Evolutionary conservation across 495 filamentous ascomycete species (phyloP).

Genomic region (Physcia stellaris): DNA sequence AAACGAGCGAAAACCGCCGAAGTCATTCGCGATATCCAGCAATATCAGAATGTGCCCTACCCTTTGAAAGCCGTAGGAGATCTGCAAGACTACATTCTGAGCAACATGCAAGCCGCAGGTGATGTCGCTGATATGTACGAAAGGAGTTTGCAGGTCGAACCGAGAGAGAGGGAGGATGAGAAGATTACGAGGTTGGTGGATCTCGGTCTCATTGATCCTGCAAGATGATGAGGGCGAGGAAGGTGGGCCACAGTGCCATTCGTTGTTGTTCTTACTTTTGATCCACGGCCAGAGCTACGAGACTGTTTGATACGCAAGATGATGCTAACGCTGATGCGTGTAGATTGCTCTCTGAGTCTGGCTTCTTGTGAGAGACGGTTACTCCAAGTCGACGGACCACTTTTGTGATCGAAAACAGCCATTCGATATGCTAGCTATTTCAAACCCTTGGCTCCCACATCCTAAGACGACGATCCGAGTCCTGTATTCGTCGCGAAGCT

Average conservation of each 20-base stretch:
- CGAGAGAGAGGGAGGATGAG: slow-evolving; percentile 91
- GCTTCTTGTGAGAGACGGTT: slow-evolving; percentile 53
- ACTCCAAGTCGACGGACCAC: too few relatives aligned
- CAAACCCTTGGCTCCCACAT: too few relatives aligned
- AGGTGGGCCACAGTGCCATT: slow-evolving; percentile 15
- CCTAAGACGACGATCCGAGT: slow-evolving; percentile 3
- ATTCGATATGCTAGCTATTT: too few relatives aligned
- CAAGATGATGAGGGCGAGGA: slow-evolving; percentile 2
- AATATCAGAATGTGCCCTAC: slow-evolving; percentile 95
- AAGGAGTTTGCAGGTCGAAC: slow-evolving; percentile 81
- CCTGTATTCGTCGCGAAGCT: not conserved
- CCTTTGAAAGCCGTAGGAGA: slow-evolving; percentile 77
- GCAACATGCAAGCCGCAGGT: slow-evolving; percentile 82
- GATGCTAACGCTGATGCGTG: slow-evolving; percentile 14
- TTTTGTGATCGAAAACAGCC: too few relatives aligned
- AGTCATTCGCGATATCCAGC: slow-evolving; percentile 94
- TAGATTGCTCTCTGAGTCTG: slow-evolving; percentile 62
- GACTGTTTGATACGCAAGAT: slow-evolving; percentile 11
- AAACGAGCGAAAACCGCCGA: slow-evolving; percentile 96
- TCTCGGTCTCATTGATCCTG: slow-evolving; percentile 6
- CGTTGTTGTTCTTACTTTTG: slow-evolving; percentile 17
- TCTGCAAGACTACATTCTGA: slow-evolving; percentile 92
- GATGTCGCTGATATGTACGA: slow-evolving; percentile 99
- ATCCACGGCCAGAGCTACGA: not conserved
- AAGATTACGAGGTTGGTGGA: slow-evolving; percentile 62